Percentiles rank a stretch among this genome's conserved stretches.
Conservation (phyloP, 495 filamentous ascomycete genomes). For the Xeromyces bisporus region DNA sequence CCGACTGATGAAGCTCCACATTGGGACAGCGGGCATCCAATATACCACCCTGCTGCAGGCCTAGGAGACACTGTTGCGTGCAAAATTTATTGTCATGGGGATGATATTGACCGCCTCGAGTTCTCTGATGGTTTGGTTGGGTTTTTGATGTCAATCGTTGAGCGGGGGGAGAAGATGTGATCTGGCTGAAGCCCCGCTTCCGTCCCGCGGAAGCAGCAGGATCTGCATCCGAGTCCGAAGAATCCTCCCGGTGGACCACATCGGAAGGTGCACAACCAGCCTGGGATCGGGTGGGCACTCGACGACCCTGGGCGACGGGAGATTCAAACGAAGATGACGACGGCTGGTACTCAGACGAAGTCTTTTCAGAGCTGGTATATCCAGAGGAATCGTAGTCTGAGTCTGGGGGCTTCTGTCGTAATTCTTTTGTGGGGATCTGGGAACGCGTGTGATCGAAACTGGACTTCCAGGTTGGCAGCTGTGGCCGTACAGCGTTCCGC, state of each 20-base stretch:
- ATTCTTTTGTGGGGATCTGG: slow-evolving; percentile 4
- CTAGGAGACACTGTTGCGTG: slow-evolving; percentile 29
- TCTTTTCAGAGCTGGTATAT: slow-evolving; percentile 5
- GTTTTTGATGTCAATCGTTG: slow-evolving; percentile 4
- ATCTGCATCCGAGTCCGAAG: slow-evolving; percentile 10
- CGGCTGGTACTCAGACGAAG: slow-evolving; percentile 6
- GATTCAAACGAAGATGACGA: slow-evolving; percentile 7
- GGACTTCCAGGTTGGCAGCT: slow-evolving; percentile 5
- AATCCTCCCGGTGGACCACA: slow-evolving; percentile 2
- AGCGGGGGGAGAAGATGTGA: slow-evolving; percentile 6
- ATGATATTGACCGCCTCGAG: slow-evolving; percentile 1
- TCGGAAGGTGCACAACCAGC: slow-evolving; percentile 5
- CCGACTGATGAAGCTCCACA: slow-evolving; percentile 13
- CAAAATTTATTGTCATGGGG: slow-evolving; percentile 17
- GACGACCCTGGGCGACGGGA: slow-evolving; percentile 5
- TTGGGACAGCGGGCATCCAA: slow-evolving; percentile 30
- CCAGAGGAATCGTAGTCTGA: slow-evolving; percentile 4
- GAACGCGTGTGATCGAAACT: slow-evolving; percentile 2
- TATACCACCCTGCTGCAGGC: slow-evolving; percentile 15
- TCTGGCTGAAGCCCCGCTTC: slow-evolving; percentile 14
- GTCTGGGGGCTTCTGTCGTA: slow-evolving; percentile 3
- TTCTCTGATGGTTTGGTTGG: slow-evolving; percentile 3
- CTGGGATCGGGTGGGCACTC: slow-evolving; percentile 10
- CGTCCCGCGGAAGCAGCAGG: slow-evolving; percentile 5
- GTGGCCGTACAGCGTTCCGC: slow-evolving; percentile 6